These are phyloP conservation scores for Grosmannia serpens DNA, from an alignment of 2,329 filamentous ascomycete genomes.

Conservation along the genomic window DNA sequence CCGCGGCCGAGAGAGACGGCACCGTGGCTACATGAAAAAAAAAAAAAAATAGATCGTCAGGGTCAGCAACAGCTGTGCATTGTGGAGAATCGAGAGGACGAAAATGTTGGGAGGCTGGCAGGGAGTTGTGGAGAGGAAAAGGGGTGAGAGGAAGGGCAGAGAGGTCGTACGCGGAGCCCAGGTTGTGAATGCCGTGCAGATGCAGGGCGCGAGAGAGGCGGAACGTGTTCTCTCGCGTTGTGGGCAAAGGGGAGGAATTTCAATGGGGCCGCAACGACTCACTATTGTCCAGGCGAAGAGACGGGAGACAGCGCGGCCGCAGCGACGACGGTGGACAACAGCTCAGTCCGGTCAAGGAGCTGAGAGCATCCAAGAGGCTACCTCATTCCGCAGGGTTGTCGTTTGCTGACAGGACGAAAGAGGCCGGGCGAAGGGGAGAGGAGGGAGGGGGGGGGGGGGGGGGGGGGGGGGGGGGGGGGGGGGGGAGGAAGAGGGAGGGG, in stretches of 20 bases:
- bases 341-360: slow-evolving; percentile 47
- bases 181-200: background rate
- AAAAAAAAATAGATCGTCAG: background rate
- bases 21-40: too few species aligned
- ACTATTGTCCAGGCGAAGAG: background rate
- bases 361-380: slow-evolving; percentile 44
- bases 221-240: background rate
- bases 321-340: background rate
- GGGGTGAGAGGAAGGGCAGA: too few species aligned
- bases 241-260: background rate
- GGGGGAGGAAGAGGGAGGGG: too few species aligned
- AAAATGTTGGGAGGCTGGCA: background rate
- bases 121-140: background rate
- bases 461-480: background rate
- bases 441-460: background rate
- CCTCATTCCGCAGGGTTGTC: slow-evolving; percentile 38
- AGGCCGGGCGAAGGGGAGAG: background rate
- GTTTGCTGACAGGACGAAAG: background rate
- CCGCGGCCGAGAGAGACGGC: too few species aligned
- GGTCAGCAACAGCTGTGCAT: background rate
- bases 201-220: background rate
- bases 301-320: slow-evolving; percentile 3
- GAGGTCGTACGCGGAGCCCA: too few species aligned
- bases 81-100: background rate
- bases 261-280: background rate